Base-by-base conservation (phyloP, 306 rosid genomes). In the Fagus sylvatica region DNA sequence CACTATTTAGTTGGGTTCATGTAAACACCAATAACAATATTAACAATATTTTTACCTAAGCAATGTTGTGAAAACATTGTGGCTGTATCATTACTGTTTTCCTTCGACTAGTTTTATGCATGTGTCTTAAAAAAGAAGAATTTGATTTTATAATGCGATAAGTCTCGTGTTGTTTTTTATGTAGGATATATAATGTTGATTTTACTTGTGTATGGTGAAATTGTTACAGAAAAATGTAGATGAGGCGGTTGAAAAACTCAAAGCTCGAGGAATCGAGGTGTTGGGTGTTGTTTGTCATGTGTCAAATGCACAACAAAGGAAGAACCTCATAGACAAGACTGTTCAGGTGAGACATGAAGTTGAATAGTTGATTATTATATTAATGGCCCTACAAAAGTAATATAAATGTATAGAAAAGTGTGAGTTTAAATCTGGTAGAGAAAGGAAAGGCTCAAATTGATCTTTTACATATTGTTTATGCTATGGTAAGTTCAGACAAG, bases 201-300 rank as follows among this genome's bases (percentile, higher is more conserved):
- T 22, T 49, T 39, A 54, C 61, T 78, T 15, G 28, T 41, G n/a
- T 54, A 76, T 53, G 77, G 33, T 73, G 65, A 41, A 69, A 74
- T 82, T 79, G 33, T 66, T 42, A 41, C 89, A 95, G 98, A 88
- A 86, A 85, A 95, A 95, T 48, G 98, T 95, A n/a, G 94, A 95
- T 56, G 97, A 76, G 49, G 99, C 99, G 4, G 93, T 89, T 2
- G 90, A 80, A 42, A 86, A 85, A 71, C 96, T 95, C 54, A 88
- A 84, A 75, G 86, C 87, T 53, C 80, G 67, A 83, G 99, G 98
- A 84, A 89, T 95, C 69, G 90, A 90, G 22, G 96, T 76, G 9
- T 59, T 88, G 28, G 97, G 91, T 10, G 69, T 95, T 61, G 97
- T 91, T 72, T 95, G 99, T 55, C 99, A 95, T 33, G 98, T 95